phyloP scores from a whole-genome alignment of 73 alveolate species.

The Paramecium biaurelia region DNA sequence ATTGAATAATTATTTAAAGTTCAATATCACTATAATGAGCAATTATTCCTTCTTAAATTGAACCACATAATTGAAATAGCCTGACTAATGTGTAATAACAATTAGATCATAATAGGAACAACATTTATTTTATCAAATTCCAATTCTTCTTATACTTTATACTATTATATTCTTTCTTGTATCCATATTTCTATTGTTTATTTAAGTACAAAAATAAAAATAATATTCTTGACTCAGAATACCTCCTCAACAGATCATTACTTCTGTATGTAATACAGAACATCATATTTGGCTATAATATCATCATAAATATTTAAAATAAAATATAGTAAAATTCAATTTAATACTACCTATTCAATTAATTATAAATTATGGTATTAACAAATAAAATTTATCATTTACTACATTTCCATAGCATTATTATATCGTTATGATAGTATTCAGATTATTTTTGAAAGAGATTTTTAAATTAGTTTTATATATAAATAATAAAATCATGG shows the following conservation, averaged over 20 bases:
- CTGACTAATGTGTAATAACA: too few species aligned
- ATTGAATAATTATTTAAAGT: too few species aligned
- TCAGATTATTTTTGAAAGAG: not conserved
- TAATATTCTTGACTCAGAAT: not conserved
- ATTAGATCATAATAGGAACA: too few species aligned
- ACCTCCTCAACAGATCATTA: slow-evolving; percentile 36
- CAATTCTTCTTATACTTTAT: too few species aligned
- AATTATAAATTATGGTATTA: not conserved
- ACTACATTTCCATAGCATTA: not conserved
- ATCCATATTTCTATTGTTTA: not conserved
- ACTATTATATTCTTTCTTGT: not conserved
- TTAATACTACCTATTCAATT: not conserved
- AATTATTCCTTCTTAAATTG: too few species aligned
- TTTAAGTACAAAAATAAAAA: not conserved
- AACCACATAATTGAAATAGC: too few species aligned
- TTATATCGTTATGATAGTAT: not conserved
- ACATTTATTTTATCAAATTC: too few species aligned
- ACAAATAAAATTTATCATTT: not conserved
- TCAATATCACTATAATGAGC: too few species aligned
- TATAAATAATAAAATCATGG: not conserved
- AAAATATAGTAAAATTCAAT: not conserved
- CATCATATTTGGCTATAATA: not conserved
- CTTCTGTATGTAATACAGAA: not conserved
- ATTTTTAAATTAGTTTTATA: not conserved
- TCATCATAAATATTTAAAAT: not conserved